Base-by-base conservation (phyloP, 31 red algal species). In the Bonnemaisonia californica region DNA sequence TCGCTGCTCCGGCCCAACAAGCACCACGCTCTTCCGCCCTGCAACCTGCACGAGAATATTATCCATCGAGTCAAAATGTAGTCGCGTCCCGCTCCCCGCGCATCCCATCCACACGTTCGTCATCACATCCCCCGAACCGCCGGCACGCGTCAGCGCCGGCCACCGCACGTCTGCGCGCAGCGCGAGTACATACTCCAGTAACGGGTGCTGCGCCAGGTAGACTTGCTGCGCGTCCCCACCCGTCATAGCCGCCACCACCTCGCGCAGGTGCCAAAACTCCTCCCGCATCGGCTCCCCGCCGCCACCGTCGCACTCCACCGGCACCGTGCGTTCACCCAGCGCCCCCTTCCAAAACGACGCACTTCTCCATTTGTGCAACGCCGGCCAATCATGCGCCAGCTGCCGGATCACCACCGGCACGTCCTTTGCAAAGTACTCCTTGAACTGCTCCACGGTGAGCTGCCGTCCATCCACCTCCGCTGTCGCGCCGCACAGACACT, bases 201-300 rank as follows among this genome's bases (percentile, higher is more conserved):
- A 63, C 29, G 79, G 74, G 61, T 95, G 93, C 65, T 95, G 93
- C 3, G 93, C 93, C 74, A 95, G 69, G 57, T 95, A 95, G 35
- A 80, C 36, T 2, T 41, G 36, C 48, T 55, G 59, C 12, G 33
- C 38, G 30, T 9, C 63, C 64, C 29, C 57, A 13, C 23, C 41
- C 30, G 45, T 3, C 89, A 85, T 79, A 36, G 62, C 54, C 19
- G 48, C 40, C 54, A 84, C 33, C 29, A 85, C 65, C 34, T 84
- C 71, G 26, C 42, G 35, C 13, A 92, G 3, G 26, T 54, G 64
- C 47, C 38, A 57, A 79, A 92, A 80, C 51, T 67, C 28, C 58
- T 92, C 89, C 30, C 63, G 45, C 41, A 79, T 72, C 39, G 42
- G 45, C 45, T 7, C 55, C 29, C 32, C 63, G 12, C 9, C 61